phyloP scores from a whole-genome alignment of 306 rosid species.

The Quercus alba region DNA sequence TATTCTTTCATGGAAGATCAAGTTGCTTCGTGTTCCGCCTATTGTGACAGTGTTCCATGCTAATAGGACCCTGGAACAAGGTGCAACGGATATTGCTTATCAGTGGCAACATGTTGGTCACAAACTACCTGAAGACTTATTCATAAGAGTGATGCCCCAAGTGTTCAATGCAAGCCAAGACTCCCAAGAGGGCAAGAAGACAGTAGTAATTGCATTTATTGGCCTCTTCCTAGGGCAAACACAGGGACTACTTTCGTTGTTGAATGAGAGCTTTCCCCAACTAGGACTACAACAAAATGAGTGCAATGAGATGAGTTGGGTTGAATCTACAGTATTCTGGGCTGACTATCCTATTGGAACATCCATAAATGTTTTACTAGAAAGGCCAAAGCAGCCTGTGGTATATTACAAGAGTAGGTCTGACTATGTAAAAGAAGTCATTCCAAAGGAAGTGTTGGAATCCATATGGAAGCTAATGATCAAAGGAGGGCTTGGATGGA shows the following conservation, averaged over 20 bases:
- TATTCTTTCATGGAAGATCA: constrained; percentile 30
- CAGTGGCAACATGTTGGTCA: constrained; percentile 24
- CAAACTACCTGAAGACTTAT: constrained; percentile 13
- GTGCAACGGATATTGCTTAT: background rate
- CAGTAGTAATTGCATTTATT: constrained; percentile 4
- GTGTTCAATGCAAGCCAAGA: background rate
- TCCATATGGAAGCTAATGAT: constrained; percentile 26
- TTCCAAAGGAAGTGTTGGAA: constrained; percentile 25
- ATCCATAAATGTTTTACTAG: constrained; percentile 16
- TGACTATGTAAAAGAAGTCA: constrained; percentile 28
- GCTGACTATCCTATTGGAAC: background rate
- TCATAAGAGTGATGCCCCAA: constrained; percentile 7
- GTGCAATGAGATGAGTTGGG: constrained; percentile 31
- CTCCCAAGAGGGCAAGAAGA: background rate
- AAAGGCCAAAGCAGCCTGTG: background rate
- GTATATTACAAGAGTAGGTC: constrained; percentile 20
- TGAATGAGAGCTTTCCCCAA: constrained; percentile 21
- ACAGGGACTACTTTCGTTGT: background rate
- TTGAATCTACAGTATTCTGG: constrained; percentile 25
- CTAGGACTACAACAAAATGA: constrained; percentile 19
- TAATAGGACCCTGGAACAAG: background rate
- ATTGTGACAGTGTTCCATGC: constrained; percentile 26
- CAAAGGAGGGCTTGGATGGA: background rate
- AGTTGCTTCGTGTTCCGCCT: constrained; percentile 18
- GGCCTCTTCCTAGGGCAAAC: constrained; percentile 18